These are phyloP conservation scores for Quercus bicolor DNA, from an alignment of 306 rosid species.

Conservation along the genomic window DNA sequence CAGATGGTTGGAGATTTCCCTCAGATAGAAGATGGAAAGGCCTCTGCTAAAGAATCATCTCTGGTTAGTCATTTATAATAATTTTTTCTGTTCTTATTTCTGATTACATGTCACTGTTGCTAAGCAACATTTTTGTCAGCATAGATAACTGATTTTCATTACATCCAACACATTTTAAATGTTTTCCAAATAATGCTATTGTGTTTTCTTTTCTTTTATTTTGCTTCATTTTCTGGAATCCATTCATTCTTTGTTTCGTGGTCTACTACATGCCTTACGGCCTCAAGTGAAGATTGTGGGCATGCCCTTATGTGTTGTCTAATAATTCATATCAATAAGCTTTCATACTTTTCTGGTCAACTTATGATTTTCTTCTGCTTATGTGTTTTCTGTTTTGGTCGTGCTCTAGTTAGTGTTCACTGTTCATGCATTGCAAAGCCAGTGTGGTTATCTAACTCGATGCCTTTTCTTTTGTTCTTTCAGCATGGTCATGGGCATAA, in stretches of 20 bases:
- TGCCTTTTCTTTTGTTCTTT: conserved; percentile 13
- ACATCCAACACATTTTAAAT: not conserved
- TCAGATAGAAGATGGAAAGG: conserved; percentile 41
- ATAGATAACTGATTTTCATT: not conserved
- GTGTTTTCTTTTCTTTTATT: not conserved
- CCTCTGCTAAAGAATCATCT: conserved; percentile 32
- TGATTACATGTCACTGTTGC: not conserved
- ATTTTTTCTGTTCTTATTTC: not conserved
- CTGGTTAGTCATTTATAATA: conserved; percentile 41
- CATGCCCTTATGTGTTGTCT: no score
- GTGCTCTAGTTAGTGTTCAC: no score
- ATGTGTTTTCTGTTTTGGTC: no score
- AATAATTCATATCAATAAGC: not conserved
- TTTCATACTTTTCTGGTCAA: not conserved
- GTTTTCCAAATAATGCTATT: not conserved
- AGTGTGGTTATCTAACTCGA: not conserved
- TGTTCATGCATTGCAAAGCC: not conserved
- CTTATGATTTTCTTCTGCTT: not conserved
- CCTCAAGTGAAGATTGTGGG: no score
- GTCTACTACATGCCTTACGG: not conserved
- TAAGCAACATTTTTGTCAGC: not conserved
- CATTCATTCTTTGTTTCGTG: not conserved
- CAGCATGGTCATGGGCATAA: conserved; percentile 50
- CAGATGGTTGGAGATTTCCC: conserved; percentile 36
- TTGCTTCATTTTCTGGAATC: not conserved